Evolutionary conservation across 805 yeast species (phyloP), one percentile per base, ranked within the genome.

Genomic region (Torulaspora gathmanii): DNA sequence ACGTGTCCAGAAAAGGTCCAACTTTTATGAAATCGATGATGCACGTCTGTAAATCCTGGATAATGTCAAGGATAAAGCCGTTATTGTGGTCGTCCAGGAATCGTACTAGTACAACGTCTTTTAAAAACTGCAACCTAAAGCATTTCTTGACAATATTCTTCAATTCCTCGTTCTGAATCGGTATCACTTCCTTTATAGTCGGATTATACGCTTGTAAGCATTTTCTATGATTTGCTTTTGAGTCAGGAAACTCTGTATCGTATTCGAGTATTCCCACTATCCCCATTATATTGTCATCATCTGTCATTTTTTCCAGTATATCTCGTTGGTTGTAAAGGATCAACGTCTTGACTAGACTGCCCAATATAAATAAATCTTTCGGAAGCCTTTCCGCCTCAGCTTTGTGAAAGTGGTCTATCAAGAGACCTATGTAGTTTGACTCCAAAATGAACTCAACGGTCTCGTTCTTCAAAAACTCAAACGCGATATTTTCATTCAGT

Each of bases 101-200:
- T 42, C 96, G 71, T 3, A 93, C 90, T 22, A 91, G 67, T 1
- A 86, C 95, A 15, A 87, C 95, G 63, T 91, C 96, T 61, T 85
- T 85, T 39, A 93, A 69, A 61, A 86, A 87, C 57, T 84, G 90
- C 44, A 89, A 70, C 46, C 86, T 73, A 61, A 82, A 87, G 31
- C 93, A 89, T 56, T 80, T 79, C 45, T 82, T 80, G 46, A 90
- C 83, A 40, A 84, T 73, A 5, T 67, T 62, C 47, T 75, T 71
- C 12, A 80, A 70, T 2, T 70, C 68, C 2, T 67, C 65, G 54
- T 80, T 75, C 2, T 73, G 68, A 10, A 83, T 70, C 0, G 89
- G 88, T 12, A 86, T 67, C 3, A 89, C 85, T 53, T 83, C 83
- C 61, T 83, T 83, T 67, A 86, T 83, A 26, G 51, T 58, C 11